Evolutionary conservation across 2,329 filamentous ascomycete genomes (phyloP), one percentile per base, ranked within the genome.

Genomic region (Beauveria australis): DNA sequence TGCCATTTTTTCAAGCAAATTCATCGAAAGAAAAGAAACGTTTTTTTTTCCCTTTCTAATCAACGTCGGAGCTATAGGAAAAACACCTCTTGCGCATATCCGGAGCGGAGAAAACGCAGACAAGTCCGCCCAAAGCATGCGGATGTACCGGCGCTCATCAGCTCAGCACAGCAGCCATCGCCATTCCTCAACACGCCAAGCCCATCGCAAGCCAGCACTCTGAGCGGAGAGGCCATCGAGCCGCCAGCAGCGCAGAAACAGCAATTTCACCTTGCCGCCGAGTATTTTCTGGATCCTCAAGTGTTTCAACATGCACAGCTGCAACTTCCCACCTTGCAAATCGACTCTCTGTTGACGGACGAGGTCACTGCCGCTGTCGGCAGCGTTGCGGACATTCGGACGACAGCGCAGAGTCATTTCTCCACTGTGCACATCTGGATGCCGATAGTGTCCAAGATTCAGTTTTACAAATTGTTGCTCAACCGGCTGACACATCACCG

Each of bases 371-470:
- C 47, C 10, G n/a, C 56, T 16, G 58, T 63, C 3, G 63, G 63
- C 14, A 48, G 46, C 44, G 48, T 61, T 18, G 48, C 43, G 14
- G 62, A 61, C 41, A 64, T 65, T 28, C 63, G 62, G 28, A 26
- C 41, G n/a, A 62, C 37, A 1, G 49, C 53, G n/a, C 58, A 60
- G 22, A 43, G 37, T 3, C 63, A 61, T 30, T 64, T 63, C 22
- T 41, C 60, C n/a, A 61, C 63, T 1, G 58, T 62, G 8, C 63
- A 64, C 9, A 47, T 61, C 19, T 64, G 62, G 63, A 63, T 64
- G 62, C 63, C 63, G 6, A 61, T 64, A 19, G 41, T 63, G 14
- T 61, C 56, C 44, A 62, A 61, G 26, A 53, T 51, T n/a, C 43
- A 51, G 5, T 63, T 63, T 22, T 57, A 51, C 10, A 47, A 49